Conservation (phyloP, 768 basidiomycete species). For the Serendipita indica region DNA sequence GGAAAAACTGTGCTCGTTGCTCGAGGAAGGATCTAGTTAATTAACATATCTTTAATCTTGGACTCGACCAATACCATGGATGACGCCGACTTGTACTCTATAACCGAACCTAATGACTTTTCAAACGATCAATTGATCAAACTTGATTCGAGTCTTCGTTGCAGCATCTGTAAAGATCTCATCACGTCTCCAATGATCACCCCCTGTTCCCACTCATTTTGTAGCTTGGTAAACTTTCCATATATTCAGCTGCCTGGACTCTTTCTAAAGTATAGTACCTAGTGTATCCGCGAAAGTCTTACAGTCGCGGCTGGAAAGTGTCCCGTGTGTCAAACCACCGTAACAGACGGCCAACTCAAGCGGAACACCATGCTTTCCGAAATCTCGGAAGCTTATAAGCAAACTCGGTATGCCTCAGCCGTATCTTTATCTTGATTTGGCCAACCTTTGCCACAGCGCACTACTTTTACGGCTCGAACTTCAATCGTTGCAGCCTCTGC, state of each 20-base stretch:
- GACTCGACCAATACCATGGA: neutral
- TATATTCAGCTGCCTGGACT: neutral
- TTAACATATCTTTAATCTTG: neutral
- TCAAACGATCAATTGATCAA: neutral
- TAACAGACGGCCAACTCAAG: slow-evolving; percentile 1
- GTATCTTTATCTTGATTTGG: neutral
- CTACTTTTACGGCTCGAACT: neutral
- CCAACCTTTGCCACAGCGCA: neutral
- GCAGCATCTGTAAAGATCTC: slow-evolving; percentile 4
- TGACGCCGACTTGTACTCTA: neutral
- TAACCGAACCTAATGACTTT: slow-evolving; percentile 7
- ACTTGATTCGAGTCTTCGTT: neutral
- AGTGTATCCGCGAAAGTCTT: slow-evolving; percentile 8
- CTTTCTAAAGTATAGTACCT: neutral
- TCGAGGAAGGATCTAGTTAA: neutral
- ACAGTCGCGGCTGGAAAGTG: neutral
- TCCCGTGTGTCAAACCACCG: slow-evolving; percentile 4
- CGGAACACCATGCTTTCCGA: slow-evolving; percentile 4
- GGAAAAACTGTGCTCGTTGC: slow-evolving; percentile 32
- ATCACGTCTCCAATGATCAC: slow-evolving; percentile 3
- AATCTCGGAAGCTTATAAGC: neutral
- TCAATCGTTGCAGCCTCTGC: neutral
- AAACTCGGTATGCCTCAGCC: neutral
- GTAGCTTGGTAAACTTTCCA: slow-evolving; percentile 1
- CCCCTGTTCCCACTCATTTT: slow-evolving; percentile 4